Evolutionary conservation across 78 protist species (phyloP), one percentile per base, ranked within the genome.

Genomic region (Fonticula alba): DNA sequence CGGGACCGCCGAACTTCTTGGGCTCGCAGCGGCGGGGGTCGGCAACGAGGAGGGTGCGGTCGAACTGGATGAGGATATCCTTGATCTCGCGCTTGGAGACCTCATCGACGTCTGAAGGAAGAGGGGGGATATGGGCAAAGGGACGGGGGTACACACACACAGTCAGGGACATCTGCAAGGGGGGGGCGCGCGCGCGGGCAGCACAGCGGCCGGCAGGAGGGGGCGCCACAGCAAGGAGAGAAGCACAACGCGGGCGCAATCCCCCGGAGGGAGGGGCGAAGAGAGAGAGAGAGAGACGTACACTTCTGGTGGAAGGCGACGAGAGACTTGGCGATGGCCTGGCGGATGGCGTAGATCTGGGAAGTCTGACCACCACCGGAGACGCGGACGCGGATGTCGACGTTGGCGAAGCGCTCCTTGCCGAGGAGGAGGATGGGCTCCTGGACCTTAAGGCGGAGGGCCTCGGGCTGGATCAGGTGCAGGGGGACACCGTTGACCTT

Each of bases 1-100:
- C 93, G 33, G 81, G 85, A 66, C 99, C 98, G 37, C 99, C 99
- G 80, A 88, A 95, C 80, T 97, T 94, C 97, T 97, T 97, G 72
- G 99, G 81, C 85, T 97, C 99, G 76, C 86, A 73, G 46, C 97
- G 84, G 66, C 99, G 91, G 62, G 99, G 98, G 62, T 97, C 99
- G 36, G 99, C 97, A 38, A 97, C 98, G 38, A 97, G 82, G 37
- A 95, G 87, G 20, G 89, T 65, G 24, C 98, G 78, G 85, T 97
- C 99, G 75, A 81, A 93, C 33, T 29, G 31, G 19, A 85, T 26
- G 64, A 93, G 79, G 47, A 62, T 63, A 57, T 82, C 86, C 86
- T 91, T 91, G 83, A 95, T 76, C 71, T 83, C 94, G 62, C 57
- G 29, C 86, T 97, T 97, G 63, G 80, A 26, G 33, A 62, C 81